Conservation (phyloP, 2,329 filamentous ascomycete genomes). For the Talaromyces islandicus region DNA sequence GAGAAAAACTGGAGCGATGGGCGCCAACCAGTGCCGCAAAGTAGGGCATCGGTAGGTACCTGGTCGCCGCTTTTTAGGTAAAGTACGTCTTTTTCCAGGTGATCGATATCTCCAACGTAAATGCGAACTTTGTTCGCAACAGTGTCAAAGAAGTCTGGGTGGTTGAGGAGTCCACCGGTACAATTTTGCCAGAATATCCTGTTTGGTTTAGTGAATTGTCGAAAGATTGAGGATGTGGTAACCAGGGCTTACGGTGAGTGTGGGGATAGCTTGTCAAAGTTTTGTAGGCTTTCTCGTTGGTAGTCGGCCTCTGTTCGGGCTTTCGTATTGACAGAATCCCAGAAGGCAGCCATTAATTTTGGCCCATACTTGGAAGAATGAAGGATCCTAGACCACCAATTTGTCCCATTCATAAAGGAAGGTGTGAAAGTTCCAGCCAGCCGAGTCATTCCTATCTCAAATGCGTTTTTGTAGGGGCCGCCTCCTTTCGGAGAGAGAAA, state of each 20-base stretch:
- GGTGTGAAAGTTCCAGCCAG: constrained; percentile 6
- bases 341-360: constrained; percentile 2
- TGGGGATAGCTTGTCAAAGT: constrained; percentile 8
- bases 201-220: not conserved
- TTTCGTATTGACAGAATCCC: constrained; percentile 2
- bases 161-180: constrained; percentile 7
- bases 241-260: constrained; percentile 7
- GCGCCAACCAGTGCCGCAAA: constrained; percentile 7
- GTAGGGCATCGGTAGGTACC: constrained; percentile 5
- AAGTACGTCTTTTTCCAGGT: constrained; percentile 1
- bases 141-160: constrained; percentile 6
- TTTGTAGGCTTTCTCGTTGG: constrained; percentile 3
- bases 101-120: constrained; percentile 4
- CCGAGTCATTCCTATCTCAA: constrained; percentile 10
- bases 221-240: not conserved
- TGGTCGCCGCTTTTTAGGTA: constrained; percentile 1
- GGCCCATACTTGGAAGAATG: not conserved
- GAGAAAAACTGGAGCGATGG: constrained; percentile 5
- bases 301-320: constrained; percentile 4
- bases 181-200: constrained; percentile 9
- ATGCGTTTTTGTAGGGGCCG: constrained; percentile 6
- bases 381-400: constrained; percentile 5
- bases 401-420: constrained; percentile 6
- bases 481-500: constrained; percentile 8
- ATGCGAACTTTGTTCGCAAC: constrained; percentile 6